Conservation (phyloP, 495 filamentous ascomycete species). For the Talaromyces nanjingensis region DNA sequence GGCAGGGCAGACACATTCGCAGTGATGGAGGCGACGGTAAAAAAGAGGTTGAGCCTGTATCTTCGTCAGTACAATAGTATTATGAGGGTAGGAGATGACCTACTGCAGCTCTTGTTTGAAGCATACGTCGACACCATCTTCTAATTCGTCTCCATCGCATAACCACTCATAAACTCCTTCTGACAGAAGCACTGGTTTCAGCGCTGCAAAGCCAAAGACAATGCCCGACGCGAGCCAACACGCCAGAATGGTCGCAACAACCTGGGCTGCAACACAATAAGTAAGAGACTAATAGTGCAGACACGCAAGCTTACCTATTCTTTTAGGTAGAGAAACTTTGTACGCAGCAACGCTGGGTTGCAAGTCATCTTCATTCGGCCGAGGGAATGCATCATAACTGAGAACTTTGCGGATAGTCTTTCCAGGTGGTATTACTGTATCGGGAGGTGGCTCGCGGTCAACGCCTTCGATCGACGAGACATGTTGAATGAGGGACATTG, state of each 20-base stretch:
- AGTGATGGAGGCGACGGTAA: conserved; percentile 59
- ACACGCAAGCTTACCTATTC: conserved; percentile 30
- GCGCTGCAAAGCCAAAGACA: conserved; percentile 71
- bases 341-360: conserved; percentile 32
- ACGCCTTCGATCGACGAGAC: conserved; percentile 33
- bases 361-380: conserved; percentile 15
- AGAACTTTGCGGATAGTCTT: conserved; percentile 17
- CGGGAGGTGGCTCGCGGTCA: conserved; percentile 21
- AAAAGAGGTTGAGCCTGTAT: conserved; percentile 58
- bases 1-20: conserved; percentile 62
- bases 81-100: background rate
- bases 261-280: conserved; percentile 41
- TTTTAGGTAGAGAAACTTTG: conserved; percentile 45
- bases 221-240: conserved; percentile 62
- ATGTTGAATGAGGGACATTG: conserved; percentile 39
- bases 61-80: background rate
- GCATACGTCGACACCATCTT: conserved; percentile 46
- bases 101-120: conserved; percentile 60
- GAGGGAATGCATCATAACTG: conserved; percentile 27
- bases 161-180: conserved; percentile 58
- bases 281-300: conserved; percentile 11
- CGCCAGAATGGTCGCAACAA: conserved; percentile 49
- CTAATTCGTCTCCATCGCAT: conserved; percentile 42
- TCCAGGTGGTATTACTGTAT: background rate
- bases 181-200: conserved; percentile 65